Evolutionary conservation across 371 early-diverging fungal genomes (phyloP), one percentile per base, ranked within the genome.

Genomic region (Mucor sp.): DNA sequence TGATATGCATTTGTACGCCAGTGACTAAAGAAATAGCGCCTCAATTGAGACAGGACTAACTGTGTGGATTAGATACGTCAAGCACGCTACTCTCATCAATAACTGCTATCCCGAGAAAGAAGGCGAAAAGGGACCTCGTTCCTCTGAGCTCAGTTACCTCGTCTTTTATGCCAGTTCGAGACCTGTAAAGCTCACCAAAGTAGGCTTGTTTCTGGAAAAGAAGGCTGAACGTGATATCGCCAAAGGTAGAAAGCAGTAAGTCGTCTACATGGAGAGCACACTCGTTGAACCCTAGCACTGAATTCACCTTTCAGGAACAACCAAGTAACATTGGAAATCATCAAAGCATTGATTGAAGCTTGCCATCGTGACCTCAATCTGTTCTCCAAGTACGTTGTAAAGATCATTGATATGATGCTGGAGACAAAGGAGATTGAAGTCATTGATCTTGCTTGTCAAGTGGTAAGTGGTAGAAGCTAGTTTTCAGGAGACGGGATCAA

Each of bases 141-240:
- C 93, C 41, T 91, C 89, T 62, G 93, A 93, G 71, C 89, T 97
- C 11, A 95, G 97, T 21, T 92, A 94, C 68, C 83, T 97, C 37
- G 85, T 92, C 33, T 97, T 92, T 80, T 97, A 97, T 76, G 92
- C 94, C 28, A 87, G 89, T 48, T 90, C 94, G 59, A 90, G 95
- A 74, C 97, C 97, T 6, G 94, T 91, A 44, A 97, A 97, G 76
- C 85, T 97, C 27, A 87, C 93, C 63, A 97, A 97, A 70, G 95
- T 97, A 47, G 96, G 96, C 63, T 80, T 76, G 17, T 95, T 90
- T 74, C 75, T 97, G 60, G 94, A 94, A 67, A 89, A 89, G 69
- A 86, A 92, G 65, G 86, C 92, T 4, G 79, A 85, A 53, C 76
- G 86, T 50, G 93, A 94, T 72, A 74, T 86, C n/a, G 79, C 85